Base-by-base conservation (phyloP, 2,329 filamentous ascomycete species). In the Colletotrichum higginsianum region DNA sequence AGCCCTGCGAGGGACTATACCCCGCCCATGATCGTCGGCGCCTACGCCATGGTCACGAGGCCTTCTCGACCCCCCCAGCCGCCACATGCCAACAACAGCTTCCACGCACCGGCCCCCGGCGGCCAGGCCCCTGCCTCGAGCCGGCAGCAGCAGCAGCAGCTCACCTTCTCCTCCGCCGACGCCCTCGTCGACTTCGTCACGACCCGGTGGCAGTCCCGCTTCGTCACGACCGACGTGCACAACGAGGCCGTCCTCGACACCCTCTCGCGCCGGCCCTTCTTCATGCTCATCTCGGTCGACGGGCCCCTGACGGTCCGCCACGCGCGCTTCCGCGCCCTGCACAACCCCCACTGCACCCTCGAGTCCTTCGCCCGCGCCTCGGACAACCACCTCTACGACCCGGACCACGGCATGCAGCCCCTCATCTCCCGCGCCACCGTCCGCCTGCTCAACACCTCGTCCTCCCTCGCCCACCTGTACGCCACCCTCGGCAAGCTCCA, bases 241-340 rank as follows among this genome's bases (percentile, higher is more conserved):
- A 90, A 91, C 75, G 92, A 95, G 75, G 80, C 82, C 3, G 88
- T 92, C 9, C 88, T 98, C 5, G 94, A 98, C 76, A 87, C 91
- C 30, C 90, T 98, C 61, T 84, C 91, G 71, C 88, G 92, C 23
- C 90, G 96, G 9, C 96, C 96, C 0, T 98, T 98, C 85, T 98
- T 98, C 86, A 88, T 99, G 61, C 89, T 98, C 44, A 86, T 99
- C 78, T 96, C 94, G 80, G 91, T 98, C 58, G 96, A 98, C 81
- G 96, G 95, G 5, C 96, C 96, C 2, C 87, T 98, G 56, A 93
- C 89, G 61, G 86, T 96, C 55, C 92, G 96, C 63, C 98, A 94
- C 93, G 87, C 89, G 76, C 92, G 96, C 56, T 95, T 93, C 84
- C 90, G 89, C 73, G 82, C 87, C 71, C 86, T 88, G 6, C 58